Conservation (phyloP, 1,284 basidiomycete genomes). For the Ustilago lituana region DNA sequence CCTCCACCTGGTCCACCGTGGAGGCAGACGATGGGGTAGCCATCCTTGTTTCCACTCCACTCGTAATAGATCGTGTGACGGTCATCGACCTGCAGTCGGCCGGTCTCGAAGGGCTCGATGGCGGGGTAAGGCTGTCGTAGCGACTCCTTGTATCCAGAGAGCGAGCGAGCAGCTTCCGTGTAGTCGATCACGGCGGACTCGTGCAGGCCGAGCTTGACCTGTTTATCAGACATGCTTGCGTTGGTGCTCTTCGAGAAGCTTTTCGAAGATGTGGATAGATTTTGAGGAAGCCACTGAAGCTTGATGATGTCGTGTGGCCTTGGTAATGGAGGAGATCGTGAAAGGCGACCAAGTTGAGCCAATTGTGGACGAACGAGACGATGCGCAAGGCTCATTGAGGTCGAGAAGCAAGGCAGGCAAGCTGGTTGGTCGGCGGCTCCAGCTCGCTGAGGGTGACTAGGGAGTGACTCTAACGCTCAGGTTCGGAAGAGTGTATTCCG, state of each 20-base stretch:
- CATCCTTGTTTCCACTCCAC: conserved; percentile 54
- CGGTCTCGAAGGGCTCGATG: conserved; percentile 59
- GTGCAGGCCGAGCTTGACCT: conserved; percentile 37
- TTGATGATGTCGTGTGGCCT: too few species aligned
- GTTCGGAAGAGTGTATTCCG: conserved; percentile 4
- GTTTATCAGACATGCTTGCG: conserved; percentile 6
- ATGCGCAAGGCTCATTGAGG: conserved; percentile 14
- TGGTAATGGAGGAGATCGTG: background rate
- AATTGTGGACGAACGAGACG: background rate
- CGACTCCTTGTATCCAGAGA: conserved; percentile 37
- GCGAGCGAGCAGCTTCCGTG: conserved; percentile 40
- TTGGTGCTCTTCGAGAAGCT: background rate
- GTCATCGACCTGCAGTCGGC: conserved; percentile 45
- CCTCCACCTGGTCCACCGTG: conserved; percentile 66
- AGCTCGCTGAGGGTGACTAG: too few species aligned
- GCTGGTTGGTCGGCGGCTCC: conserved; percentile 9
- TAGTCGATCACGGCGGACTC: conserved; percentile 43
- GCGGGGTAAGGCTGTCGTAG: conserved; percentile 52
- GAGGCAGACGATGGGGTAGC: conserved; percentile 59
- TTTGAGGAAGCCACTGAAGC: background rate
- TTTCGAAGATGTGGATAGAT: background rate
- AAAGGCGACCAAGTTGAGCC: background rate
- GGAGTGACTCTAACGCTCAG: too few species aligned
- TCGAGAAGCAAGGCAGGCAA: background rate
- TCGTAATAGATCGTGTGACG: conserved; percentile 60